Evolutionary conservation across 257 asterid genomes (phyloP).

Genomic region (Voacanga thouarsii): DNA sequence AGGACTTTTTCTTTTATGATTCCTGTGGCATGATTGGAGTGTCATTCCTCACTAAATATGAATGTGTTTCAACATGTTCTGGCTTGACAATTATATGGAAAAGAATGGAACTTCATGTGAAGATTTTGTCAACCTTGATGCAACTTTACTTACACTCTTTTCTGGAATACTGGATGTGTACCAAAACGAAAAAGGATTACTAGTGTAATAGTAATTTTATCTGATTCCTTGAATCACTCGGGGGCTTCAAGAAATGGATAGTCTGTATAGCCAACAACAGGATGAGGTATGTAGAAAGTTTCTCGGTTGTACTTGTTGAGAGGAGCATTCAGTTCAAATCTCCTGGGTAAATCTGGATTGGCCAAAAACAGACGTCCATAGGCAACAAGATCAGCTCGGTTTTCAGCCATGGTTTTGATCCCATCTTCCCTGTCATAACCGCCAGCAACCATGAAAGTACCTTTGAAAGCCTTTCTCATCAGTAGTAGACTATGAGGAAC

Average conservation of each 20-base stretch:
- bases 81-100: neutral
- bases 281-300: slow-evolving; percentile 16
- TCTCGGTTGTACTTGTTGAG: slow-evolving; percentile 16
- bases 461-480: slow-evolving; percentile 16
- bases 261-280: slow-evolving; percentile 35
- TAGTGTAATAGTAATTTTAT: neutral
- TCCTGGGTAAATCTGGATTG: slow-evolving; percentile 28
- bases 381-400: slow-evolving; percentile 24
- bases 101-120: neutral
- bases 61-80: neutral
- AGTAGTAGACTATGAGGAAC: slow-evolving; percentile 15
- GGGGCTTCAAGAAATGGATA: slow-evolving; percentile 36
- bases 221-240: slow-evolving; percentile 4
- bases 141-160: neutral
- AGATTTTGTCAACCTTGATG: too few relatives aligned
- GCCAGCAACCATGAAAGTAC: slow-evolving; percentile 25
- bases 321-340: slow-evolving; percentile 22
- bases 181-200: neutral
- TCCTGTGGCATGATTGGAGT: neutral
- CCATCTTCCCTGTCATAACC: slow-evolving; percentile 17
- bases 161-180: too few relatives aligned
- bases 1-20: neutral
- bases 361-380: slow-evolving; percentile 24
- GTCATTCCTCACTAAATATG: neutral
- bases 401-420: slow-evolving; percentile 12